phyloP scores from a whole-genome alignment of 305 asterid species.

The Rubia balearica region DNA sequence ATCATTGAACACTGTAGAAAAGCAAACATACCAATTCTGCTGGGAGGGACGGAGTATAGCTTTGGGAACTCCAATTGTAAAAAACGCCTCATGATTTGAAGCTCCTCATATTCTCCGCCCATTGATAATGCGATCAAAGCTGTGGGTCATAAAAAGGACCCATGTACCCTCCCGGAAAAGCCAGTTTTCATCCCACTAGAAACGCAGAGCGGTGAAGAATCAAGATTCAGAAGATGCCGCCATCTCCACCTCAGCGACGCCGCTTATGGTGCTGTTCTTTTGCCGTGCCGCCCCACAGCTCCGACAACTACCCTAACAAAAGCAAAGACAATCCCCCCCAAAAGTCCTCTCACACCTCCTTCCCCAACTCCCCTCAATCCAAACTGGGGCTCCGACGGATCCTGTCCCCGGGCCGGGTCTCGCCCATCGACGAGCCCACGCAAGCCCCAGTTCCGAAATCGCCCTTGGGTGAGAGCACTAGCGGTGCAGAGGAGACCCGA shows the following conservation, averaged over 20 bases:
- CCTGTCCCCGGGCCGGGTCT: slow-evolving; percentile 95
- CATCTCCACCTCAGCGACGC: slow-evolving; percentile 36
- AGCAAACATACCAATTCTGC: too few relatives aligned
- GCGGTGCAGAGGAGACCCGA: slow-evolving; percentile 23
- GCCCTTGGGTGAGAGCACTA: slow-evolving; percentile 9
- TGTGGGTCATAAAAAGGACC: background rate
- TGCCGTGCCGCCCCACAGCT: slow-evolving; percentile 62
- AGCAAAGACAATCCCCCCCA: slow-evolving; percentile 9
- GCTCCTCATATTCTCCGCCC: slow-evolving; percentile 10
- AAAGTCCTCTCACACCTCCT: slow-evolving; percentile 24
- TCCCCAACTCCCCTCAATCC: slow-evolving; percentile 48
- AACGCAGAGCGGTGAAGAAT: background rate
- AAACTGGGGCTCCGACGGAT: slow-evolving; percentile 44
- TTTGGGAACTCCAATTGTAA: too few relatives aligned
- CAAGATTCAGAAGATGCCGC: slow-evolving; percentile 11
- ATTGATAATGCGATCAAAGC: background rate
- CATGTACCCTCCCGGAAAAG: background rate
- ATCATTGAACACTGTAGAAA: too few relatives aligned
- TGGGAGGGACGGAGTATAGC: too few relatives aligned
- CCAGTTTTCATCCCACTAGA: background rate
- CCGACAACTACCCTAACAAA: slow-evolving; percentile 41
- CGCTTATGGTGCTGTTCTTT: slow-evolving; percentile 91
- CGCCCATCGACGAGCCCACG: slow-evolving; percentile 59
- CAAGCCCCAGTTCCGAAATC: slow-evolving; percentile 22
- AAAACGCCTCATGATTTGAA: too few relatives aligned